Conservation (phyloP, 2,329 filamentous ascomycete genomes). For the Stagonosporopsis chrysanthemi region DNA sequence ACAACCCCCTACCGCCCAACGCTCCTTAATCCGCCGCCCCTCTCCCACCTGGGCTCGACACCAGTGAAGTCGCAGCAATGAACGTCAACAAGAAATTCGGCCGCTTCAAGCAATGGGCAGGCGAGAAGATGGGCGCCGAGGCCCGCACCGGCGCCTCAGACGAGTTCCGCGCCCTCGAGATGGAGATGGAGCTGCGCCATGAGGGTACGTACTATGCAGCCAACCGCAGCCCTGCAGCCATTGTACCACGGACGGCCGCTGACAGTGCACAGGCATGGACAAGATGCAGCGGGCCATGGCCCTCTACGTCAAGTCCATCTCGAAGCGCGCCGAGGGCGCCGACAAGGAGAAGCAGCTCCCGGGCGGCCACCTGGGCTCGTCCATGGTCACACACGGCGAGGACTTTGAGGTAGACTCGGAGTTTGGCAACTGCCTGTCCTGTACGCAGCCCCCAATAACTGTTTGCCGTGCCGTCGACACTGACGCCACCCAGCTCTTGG, state of each 20-base stretch:
- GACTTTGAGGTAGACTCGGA: conserved; percentile 92
- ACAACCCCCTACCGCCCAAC: neutral
- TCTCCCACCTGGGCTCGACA: conserved; percentile 19
- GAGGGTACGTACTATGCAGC: conserved; percentile 67
- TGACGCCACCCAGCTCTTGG: conserved; percentile 68
- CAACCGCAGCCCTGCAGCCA: conserved; percentile 13
- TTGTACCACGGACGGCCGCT: neutral
- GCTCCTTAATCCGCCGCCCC: conserved; percentile 26
- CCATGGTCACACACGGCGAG: conserved; percentile 88
- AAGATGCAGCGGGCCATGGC: conserved; percentile 86
- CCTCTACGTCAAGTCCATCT: conserved; percentile 85
- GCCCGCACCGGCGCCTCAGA: conserved; percentile 86
- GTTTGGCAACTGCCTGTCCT: conserved; percentile 84
- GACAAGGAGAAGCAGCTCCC: conserved; percentile 89
- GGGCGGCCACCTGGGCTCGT: conserved; percentile 78
- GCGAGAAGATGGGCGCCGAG: conserved; percentile 94
- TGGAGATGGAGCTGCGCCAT: conserved; percentile 87
- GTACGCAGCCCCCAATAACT: conserved; percentile 54
- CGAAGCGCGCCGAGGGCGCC: conserved; percentile 82
- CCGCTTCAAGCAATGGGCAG: conserved; percentile 96
- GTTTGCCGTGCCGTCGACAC: conserved; percentile 6
- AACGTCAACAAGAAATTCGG: conserved; percentile 87
- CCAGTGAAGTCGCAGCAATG: conserved; percentile 50
- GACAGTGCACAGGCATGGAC: conserved; percentile 74
- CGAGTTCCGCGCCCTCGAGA: conserved; percentile 88